phyloP scores from a whole-genome alignment of 2,329 filamentous ascomycete species.

The Leptographium procerum region DNA sequence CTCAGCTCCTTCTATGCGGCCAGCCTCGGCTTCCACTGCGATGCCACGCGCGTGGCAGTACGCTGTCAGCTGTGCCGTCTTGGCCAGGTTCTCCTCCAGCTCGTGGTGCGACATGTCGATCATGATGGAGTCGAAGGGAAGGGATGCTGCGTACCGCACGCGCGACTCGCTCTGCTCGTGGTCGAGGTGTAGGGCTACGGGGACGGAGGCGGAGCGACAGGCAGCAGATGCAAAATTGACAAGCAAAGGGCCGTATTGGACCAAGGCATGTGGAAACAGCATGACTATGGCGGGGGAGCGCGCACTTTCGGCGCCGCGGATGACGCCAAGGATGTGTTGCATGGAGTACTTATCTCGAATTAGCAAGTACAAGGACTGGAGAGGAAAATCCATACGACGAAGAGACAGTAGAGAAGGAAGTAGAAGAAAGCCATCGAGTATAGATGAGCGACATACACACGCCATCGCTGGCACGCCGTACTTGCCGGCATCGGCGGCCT shows the following conservation, averaged over 20 bases:
- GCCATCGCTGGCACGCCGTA: constrained; percentile 47
- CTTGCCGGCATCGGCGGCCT: constrained; percentile 39
- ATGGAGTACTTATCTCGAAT: not conserved
- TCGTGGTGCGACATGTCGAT: constrained; percentile 67
- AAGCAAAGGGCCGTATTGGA: not conserved
- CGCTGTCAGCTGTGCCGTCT: constrained; percentile 49
- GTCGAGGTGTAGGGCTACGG: constrained; percentile 48
- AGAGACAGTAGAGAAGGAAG: not conserved
- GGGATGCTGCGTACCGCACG: constrained; percentile 39
- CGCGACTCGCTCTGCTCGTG: constrained; percentile 48
- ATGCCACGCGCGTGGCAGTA: constrained; percentile 56
- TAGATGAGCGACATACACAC: constrained; percentile 14
- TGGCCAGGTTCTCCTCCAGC: constrained; percentile 55
- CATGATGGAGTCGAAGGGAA: constrained; percentile 58
- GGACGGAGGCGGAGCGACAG: constrained; percentile 31
- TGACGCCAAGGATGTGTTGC: not conserved
- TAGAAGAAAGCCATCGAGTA: not conserved
- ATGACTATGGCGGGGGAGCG: not conserved
- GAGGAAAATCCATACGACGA: too few species aligned
- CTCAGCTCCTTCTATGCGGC: constrained; percentile 55
- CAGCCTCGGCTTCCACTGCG: constrained; percentile 59
- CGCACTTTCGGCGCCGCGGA: not conserved
- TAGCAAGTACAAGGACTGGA: too few species aligned
- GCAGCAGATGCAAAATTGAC: not conserved
- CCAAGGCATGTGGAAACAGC: not conserved